Evolutionary conservation across 176 grass and related monocot species (phyloP), one percentile per base, ranked within the genome.

Genomic region (Ensete glaucum): DNA sequence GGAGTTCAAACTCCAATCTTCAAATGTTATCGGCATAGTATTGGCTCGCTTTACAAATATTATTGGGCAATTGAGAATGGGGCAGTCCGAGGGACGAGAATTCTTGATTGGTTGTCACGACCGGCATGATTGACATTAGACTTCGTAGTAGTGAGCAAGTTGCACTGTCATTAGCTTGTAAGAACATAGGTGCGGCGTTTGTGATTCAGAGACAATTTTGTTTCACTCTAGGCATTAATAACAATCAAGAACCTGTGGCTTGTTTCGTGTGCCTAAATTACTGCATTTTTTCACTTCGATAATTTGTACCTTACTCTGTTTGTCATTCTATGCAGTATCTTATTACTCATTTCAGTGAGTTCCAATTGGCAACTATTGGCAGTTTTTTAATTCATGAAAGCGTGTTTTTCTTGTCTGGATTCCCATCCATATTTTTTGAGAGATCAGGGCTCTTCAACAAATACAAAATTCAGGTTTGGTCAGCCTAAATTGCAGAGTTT

Each of bases 331-430:
- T 62, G 58, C 74, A 76, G 74, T 64, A 76, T 52, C 74, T 76
- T 57, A 76, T 76, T n/a, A 64, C 74, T 63, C 74, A 76, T 64
- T 76, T 76, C 43, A 76, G 74, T 52, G 74, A 76, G 57, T 76
- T 76, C 43, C 74, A 76, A 52, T 76, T 76, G 74, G 74, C 74
- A 62, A 76, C 74, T n/a, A 48, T 76, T 50, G 74, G 74, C 9
- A 49, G 34, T 24, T 76, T 76, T 58, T 51, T 76, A 51, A 52
- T 76, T 21, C 74, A 76, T 76, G 74, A 76, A 75, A 75, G 73
- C n/a, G 54, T 22, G 17, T 75, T 75, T 54, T 75, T 75, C 73
- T 58, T 75, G 1, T 76, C 74, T 76, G 74, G 74, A 50, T 6
- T 76, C 50, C 74, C 74, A 64, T 76, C 74, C 14, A 23, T 76